Percentiles rank a stretch among this genome's conserved stretches.
These are phyloP conservation scores for Blastobotrys raffinosifermentans DNA, from an alignment of 1,139 yeast species.

Conservation along the genomic window DNA sequence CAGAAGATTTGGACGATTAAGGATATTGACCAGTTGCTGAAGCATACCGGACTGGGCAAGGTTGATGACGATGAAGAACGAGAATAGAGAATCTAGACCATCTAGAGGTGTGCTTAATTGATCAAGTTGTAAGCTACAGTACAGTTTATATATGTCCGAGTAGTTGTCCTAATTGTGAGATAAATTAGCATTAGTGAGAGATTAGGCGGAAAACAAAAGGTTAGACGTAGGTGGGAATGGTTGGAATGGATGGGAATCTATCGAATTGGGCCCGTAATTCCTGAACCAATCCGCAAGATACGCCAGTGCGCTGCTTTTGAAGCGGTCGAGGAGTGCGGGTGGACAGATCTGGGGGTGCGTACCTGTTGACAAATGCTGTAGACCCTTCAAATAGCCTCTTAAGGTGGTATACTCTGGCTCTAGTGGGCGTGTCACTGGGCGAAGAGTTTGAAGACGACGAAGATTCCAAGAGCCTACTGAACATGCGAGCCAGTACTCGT, in stretches of 20 bases:
- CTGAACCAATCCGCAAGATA: conserved; percentile 10
- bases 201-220: too few species aligned
- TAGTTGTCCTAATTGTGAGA: too few species aligned
- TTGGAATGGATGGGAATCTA: conserved; percentile 2
- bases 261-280: not conserved
- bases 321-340: conserved; percentile 5
- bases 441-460: conserved; percentile 4
- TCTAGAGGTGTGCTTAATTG: too few species aligned
- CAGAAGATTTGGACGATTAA: conserved; percentile 75
- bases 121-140: too few species aligned
- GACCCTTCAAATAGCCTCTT: conserved; percentile 20
- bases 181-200: too few species aligned
- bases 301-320: conserved; percentile 13
- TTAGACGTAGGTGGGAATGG: conserved; percentile 7
- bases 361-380: conserved; percentile 6
- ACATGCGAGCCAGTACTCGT: conserved; percentile 23
- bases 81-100: conserved; percentile 7
- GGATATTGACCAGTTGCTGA: conserved; percentile 70
- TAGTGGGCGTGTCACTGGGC: conserved; percentile 21
- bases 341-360: conserved; percentile 1
- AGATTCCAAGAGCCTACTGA: conserved; percentile 9
- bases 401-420: conserved; percentile 25
- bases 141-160: too few species aligned
- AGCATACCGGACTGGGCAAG: conserved; percentile 64
- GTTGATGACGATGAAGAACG: conserved; percentile 41